Evolutionary conservation across 805 yeast species (phyloP), one percentile per base, ranked within the genome.

Genomic region (Myxozyma lipomycoides): DNA sequence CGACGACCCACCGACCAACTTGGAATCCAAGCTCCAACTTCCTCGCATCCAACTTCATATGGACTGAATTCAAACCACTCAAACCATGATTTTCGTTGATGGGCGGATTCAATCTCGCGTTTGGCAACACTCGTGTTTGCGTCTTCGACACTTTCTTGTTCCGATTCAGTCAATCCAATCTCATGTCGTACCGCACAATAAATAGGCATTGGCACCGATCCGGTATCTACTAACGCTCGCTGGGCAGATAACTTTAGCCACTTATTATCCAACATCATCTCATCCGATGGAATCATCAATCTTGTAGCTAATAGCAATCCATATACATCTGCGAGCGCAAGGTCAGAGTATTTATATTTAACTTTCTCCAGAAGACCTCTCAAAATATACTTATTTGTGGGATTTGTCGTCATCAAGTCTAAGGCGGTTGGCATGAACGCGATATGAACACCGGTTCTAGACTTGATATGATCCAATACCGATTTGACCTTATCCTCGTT

Each of bases 31-130:
- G 60, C 62, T 12, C 48, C 45, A 9, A 57, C 36, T 39, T 60
- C 63, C 48, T 60, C 63, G 22, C 51, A 59, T 24, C 63, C 63
- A 18, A 54, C 49, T 41, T 60, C 63, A 40, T 60, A 60, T 24
- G 63, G 63, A 3, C 62, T 57, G 22, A 60, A 40, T 42, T 60
- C 63, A 40, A 60, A 60, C 62, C 61, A 60, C 42, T 60, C 62
- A 43, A 60, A 60, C 50, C 56, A 51, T 19, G 46, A 39, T 39
- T 46, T 24, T 5, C 48, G 38, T 22, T 24, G 17, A 12, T 7
- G 35, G 12, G 32, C 32, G 32, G 12, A 9, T 12, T 28, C 32
- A 12, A 28, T 12, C 32, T 45, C 47, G 23, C 7, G 40, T 10
- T 40, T 38, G 22, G 26, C 52, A 22, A 21, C 35, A 18, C 6